phyloP scores from a whole-genome alignment of 352 stramenopile species.

The Phytopythium aichiense region DNA sequence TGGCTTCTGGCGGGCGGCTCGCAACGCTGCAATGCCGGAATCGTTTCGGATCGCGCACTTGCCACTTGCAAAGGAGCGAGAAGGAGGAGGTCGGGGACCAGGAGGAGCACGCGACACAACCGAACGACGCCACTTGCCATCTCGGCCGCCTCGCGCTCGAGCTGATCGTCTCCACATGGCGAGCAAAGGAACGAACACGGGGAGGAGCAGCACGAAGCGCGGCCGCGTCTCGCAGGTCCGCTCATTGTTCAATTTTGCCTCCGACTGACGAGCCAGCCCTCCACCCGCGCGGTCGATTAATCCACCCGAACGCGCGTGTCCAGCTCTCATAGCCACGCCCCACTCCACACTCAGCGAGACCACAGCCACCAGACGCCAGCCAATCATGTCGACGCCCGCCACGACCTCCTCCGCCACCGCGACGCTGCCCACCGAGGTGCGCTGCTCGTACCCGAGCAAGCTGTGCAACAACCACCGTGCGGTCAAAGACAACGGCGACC shows the following conservation, averaged over 20 bases:
- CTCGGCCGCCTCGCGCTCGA: neutral
- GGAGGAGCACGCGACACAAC: neutral
- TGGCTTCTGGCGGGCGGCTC: slow-evolving; percentile 5
- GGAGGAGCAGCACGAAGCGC: neutral
- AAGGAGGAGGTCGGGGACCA: neutral
- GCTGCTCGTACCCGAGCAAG: slow-evolving; percentile 53
- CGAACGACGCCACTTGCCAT: slow-evolving; percentile 3
- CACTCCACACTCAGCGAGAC: slow-evolving; percentile 9
- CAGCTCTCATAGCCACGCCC: neutral
- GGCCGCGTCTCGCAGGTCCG: neutral
- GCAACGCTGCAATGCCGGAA: slow-evolving; percentile 1
- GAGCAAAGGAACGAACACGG: neutral
- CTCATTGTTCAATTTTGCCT: slow-evolving; percentile 11
- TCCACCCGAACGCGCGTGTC: neutral
- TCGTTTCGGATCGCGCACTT: slow-evolving; percentile 3
- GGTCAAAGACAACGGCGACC: slow-evolving; percentile 39
- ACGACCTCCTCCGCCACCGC: slow-evolving; percentile 7
- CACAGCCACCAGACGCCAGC: slow-evolving; percentile 8
- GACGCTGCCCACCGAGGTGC: slow-evolving; percentile 40
- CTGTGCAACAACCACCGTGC: slow-evolving; percentile 39
- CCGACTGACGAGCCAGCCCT: neutral
- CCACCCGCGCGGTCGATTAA: neutral
- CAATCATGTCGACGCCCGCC: slow-evolving; percentile 5
- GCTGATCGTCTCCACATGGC: neutral
- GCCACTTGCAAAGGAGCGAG: slow-evolving; percentile 4